Conservation (phyloP, 495 filamentous ascomycete species). For the Glarea lozoyensis region DNA sequence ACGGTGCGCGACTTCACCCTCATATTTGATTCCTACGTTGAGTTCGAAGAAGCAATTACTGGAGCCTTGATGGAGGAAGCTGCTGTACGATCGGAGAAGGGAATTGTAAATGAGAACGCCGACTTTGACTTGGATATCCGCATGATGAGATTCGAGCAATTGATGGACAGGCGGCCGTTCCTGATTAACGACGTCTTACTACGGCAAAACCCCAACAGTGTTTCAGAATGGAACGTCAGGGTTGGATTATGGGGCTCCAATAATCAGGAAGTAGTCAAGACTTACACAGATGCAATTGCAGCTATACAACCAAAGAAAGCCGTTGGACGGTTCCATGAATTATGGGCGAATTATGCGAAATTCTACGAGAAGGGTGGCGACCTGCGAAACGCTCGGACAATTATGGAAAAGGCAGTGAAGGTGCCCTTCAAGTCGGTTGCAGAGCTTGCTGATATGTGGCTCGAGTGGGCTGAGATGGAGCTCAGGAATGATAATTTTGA, state of each 20-base stretch:
- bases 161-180: slow-evolving; percentile 97
- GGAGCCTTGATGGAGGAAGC: slow-evolving; percentile 83
- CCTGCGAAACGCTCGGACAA: slow-evolving; percentile 73
- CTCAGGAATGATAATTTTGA: slow-evolving; percentile 94
- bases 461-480: slow-evolving; percentile 98
- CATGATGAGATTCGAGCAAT: slow-evolving; percentile 95
- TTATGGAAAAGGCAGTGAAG: slow-evolving; percentile 96
- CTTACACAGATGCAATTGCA: slow-evolving; percentile 89
- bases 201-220: slow-evolving; percentile 93
- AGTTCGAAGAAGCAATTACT: slow-evolving; percentile 96
- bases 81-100: slow-evolving; percentile 72
- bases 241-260: slow-evolving; percentile 94
- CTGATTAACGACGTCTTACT: slow-evolving; percentile 93
- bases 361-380: slow-evolving; percentile 92
- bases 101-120: slow-evolving; percentile 70
- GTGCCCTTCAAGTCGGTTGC: slow-evolving; percentile 93
- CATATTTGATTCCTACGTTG: slow-evolving; percentile 91
- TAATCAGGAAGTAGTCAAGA: slow-evolving; percentile 81
- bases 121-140: slow-evolving; percentile 96
- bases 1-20: slow-evolving; percentile 98
- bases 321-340: slow-evolving; percentile 83
- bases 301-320: slow-evolving; percentile 93
- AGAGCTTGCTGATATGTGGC: slow-evolving; percentile 97
- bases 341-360: slow-evolving; percentile 97
- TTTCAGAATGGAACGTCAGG: slow-evolving; percentile 94